Conservation (phyloP, 345 rosid species). For the Lepidium didymum region DNA sequence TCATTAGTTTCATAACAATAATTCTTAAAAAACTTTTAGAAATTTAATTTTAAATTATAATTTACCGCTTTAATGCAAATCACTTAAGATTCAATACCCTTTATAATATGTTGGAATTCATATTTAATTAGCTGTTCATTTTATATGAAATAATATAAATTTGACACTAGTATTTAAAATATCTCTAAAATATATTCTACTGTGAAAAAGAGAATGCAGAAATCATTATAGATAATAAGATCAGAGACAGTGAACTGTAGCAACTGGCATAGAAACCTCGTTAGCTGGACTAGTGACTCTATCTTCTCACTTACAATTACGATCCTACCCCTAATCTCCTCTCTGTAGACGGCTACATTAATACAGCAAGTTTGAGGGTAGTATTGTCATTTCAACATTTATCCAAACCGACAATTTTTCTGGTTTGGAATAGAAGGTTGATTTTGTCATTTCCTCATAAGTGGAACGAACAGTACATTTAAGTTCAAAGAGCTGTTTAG, state of each 20-base stretch:
- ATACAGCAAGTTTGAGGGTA: neutral
- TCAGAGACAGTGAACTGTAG: conserved; percentile 23
- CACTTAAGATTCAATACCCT: too few relatives aligned
- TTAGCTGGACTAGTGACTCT: neutral
- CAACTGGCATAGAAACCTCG: conserved; percentile 22
- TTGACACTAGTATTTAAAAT: neutral
- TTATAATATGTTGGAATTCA: neutral
- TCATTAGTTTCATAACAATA: too few relatives aligned
- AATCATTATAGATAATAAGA: neutral
- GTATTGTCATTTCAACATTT: neutral
- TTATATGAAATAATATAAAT: neutral
- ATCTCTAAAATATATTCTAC: neutral
- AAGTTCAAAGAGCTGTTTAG: neutral
- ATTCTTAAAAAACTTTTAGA: too few relatives aligned
- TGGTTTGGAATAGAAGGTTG: neutral
- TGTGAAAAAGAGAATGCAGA: neutral
- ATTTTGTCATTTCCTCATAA: neutral
- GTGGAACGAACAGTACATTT: neutral
- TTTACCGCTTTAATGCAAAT: too few relatives aligned
- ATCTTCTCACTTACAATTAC: neutral
- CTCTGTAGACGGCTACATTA: neutral
- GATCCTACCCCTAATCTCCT: neutral
- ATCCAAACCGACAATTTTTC: neutral
- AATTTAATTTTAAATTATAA: too few relatives aligned
- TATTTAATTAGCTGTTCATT: neutral